Percentiles rank a stretch among this genome's conserved stretches.
phyloP scores from a whole-genome alignment of 2,329 filamentous ascomycete species.

The Exophiala aquamarina region DNA sequence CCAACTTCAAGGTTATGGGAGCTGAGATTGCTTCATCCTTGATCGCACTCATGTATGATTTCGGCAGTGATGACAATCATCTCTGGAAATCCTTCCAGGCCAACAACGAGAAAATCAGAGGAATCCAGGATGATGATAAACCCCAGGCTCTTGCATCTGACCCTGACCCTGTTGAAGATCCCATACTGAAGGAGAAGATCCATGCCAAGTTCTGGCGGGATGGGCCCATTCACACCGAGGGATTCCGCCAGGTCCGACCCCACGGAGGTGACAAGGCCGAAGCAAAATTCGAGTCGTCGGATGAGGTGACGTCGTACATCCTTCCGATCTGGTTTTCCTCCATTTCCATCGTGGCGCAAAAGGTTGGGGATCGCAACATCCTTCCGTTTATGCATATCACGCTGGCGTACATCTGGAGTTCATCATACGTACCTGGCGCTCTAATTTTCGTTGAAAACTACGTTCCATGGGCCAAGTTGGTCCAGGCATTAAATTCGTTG shows the following conservation, averaged over 20 bases:
- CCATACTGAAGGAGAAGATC: conserved; percentile 12
- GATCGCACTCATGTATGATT: conserved; percentile 56
- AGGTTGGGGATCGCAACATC: conserved; percentile 51
- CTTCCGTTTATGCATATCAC: conserved; percentile 57
- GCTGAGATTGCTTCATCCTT: conserved; percentile 57
- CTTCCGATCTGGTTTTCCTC: conserved; percentile 40
- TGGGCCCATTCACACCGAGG: conserved; percentile 2
- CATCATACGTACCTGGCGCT: conserved; percentile 38
- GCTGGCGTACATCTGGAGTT: conserved; percentile 52
- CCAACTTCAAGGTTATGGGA: conserved; percentile 54
- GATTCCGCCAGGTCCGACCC: conserved; percentile 9
- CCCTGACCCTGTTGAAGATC: conserved; percentile 7
- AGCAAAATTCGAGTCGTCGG: conserved; percentile 24
- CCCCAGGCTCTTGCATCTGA: background rate
- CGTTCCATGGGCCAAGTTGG: conserved; percentile 53
- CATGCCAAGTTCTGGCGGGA: conserved; percentile 27
- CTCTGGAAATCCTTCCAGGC: conserved; percentile 32
- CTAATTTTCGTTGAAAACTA: conserved; percentile 42
- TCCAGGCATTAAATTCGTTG: conserved; percentile 55
- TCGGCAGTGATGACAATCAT: conserved; percentile 44
- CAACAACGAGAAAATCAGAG: conserved; percentile 14
- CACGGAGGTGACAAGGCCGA: conserved; percentile 19
- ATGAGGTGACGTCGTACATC: conserved; percentile 37
- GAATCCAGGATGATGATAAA: conserved; percentile 6
- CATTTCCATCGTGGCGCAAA: conserved; percentile 46